phyloP scores from a whole-genome alignment of 805 yeast genomes.

The Ascoidea rubescens region DNA sequence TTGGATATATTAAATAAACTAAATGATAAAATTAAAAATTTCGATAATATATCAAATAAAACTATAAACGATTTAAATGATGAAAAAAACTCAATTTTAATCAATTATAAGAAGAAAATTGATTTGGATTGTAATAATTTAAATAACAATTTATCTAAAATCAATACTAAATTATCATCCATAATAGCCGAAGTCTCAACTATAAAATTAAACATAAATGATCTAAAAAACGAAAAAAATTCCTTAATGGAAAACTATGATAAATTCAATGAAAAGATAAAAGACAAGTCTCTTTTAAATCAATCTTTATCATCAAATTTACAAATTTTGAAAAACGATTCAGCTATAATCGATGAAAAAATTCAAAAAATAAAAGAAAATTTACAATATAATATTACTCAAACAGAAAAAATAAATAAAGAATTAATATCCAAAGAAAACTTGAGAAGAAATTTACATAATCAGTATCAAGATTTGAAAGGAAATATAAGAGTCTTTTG shows the following conservation, averaged over 20 bases:
- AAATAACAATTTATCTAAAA: too few species aligned
- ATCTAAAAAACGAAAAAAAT: too few species aligned
- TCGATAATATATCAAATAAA: background rate
- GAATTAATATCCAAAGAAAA: conserved; percentile 36
- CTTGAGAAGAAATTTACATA: conserved; percentile 50
- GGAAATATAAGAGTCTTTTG: conserved; percentile 91
- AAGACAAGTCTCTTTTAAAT: background rate
- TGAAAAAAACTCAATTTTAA: background rate
- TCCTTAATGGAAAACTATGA: background rate
- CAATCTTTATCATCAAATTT: conserved; percentile 1
- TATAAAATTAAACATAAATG: too few species aligned
- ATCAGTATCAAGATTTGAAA: conserved; percentile 68
- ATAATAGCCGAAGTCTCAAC: too few species aligned
- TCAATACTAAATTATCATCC: too few species aligned
- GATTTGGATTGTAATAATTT: too few species aligned
- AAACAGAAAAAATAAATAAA: conserved; percentile 19
- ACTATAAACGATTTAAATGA: background rate
- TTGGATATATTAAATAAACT: too few species aligned
- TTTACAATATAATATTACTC: conserved; percentile 4
- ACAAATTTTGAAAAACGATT: background rate
- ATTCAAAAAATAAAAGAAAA: too few species aligned
- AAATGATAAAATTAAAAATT: background rate
- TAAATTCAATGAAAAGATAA: too few species aligned
- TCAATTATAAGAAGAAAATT: too few species aligned
- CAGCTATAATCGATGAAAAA: background rate